phyloP scores from a whole-genome alignment of 306 rosid genomes.

The Vigna mungo region DNA sequence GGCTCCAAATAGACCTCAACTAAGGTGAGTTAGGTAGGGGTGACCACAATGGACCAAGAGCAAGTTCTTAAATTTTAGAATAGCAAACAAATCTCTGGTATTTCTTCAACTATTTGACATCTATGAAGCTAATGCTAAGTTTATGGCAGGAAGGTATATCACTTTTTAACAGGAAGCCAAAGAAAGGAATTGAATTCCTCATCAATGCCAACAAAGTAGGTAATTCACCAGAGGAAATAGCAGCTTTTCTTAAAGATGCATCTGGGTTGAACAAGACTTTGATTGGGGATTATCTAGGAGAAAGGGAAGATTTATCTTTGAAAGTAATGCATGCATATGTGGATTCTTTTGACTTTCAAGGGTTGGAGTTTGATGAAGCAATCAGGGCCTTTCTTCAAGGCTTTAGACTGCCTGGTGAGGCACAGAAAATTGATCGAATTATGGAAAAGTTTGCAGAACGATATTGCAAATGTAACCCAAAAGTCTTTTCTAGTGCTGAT shows the following conservation, averaged over 20 bases:
- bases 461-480: slow-evolving; percentile 94
- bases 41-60: background rate
- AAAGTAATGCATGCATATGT: slow-evolving; percentile 97
- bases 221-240: slow-evolving; percentile 91
- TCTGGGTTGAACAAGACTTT: slow-evolving; percentile 93
- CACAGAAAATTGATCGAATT: slow-evolving; percentile 96
- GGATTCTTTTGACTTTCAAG: slow-evolving; percentile 96
- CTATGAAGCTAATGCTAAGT: slow-evolving; percentile 58
- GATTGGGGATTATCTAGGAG: slow-evolving; percentile 98
- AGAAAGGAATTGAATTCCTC: slow-evolving; percentile 97
- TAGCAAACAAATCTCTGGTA: slow-evolving; percentile 41
- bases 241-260: slow-evolving; percentile 93
- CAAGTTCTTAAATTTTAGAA: slow-evolving; percentile 30
- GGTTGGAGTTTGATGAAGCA: slow-evolving; percentile 95
- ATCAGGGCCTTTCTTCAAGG: slow-evolving; percentile 91
- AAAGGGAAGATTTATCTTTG: slow-evolving; percentile 90
- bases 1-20: no score
- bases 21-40: no score
- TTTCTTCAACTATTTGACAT: slow-evolving; percentile 38
- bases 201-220: slow-evolving; percentile 97
- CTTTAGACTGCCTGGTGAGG: slow-evolving; percentile 99
- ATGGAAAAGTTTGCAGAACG: slow-evolving; percentile 99
- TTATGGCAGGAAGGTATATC: slow-evolving; percentile 99
- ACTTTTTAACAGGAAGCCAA: slow-evolving; percentile 95
- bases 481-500: slow-evolving; percentile 94